phyloP scores from a whole-genome alignment of 495 filamentous ascomycete genomes.

The Penicillium flavigenum region DNA sequence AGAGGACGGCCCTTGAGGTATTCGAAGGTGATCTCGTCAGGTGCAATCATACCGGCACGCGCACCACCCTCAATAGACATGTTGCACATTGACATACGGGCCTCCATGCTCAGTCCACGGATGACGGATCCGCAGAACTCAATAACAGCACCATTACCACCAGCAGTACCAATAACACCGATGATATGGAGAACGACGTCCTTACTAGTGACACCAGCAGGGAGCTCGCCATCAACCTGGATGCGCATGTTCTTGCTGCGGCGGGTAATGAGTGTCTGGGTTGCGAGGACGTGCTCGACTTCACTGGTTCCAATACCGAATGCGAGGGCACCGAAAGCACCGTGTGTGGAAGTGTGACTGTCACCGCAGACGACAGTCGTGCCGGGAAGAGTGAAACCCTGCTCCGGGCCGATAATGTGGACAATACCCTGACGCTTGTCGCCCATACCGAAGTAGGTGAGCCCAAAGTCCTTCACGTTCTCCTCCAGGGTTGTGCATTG shows the following conservation, averaged over 20 bases:
- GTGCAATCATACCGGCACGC: conserved; percentile 93
- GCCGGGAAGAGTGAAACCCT: conserved; percentile 96
- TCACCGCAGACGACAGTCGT: conserved; percentile 98
- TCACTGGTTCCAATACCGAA: conserved; percentile 98
- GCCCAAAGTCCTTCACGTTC: conserved; percentile 92
- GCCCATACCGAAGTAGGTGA: conserved; percentile 95
- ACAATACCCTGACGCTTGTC: conserved; percentile 98
- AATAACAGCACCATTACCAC: conserved; percentile 91
- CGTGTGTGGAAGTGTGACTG: conserved; percentile 96
- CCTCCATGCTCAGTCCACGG: conserved; percentile 87
- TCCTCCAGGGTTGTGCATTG: conserved; percentile 96
- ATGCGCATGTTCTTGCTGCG: conserved; percentile 98
- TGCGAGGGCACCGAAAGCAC: conserved; percentile 91
- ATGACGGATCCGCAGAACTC: conserved; percentile 97
- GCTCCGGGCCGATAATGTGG: conserved; percentile 98
- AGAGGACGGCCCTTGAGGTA: conserved; percentile 90
- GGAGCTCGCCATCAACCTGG: conserved; percentile 86
- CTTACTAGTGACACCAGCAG: conserved; percentile 93
- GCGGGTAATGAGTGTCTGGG: conserved; percentile 90
- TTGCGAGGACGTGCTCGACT: conserved; percentile 97
- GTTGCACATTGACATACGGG: conserved; percentile 98
- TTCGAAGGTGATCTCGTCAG: conserved; percentile 89
- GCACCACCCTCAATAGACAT: conserved; percentile 99
- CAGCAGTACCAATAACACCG: conserved; percentile 91
- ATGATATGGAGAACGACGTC: conserved; percentile 95